Evolutionary conservation across 164 flowering plant species (phyloP), one percentile per base, ranked within the genome.

Genomic region (Warburgia ugandensis): DNA sequence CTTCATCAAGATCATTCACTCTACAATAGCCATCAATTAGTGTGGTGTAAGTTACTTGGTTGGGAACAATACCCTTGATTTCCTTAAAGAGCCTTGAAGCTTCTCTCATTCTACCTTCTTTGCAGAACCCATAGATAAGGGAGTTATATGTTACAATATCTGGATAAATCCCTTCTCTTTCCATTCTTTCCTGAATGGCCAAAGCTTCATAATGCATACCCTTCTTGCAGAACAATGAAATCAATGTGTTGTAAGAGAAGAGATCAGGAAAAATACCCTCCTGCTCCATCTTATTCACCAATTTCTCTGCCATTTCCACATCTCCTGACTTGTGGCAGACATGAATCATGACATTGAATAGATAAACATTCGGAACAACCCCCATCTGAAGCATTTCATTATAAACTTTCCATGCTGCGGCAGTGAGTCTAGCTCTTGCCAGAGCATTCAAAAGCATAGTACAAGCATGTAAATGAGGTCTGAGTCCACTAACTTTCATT

Each of bases 161-260:
- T 30, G 86, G 86, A 63, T 29, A 22, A n/a, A 85, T 58, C 16
- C 86, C 81, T 29, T 61, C 69, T 50, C 74, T 74, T 52, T 74
- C 79, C 96, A 92, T 92, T 58, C 79, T 68, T 55, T 87, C 80
- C 56, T 78, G 94, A 60, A 83, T 64, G 11, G 45, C 65, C 51
- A 85, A 62, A 39, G 95, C 98, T 67, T 85, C 86, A 63, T 92
- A 88, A 50, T 92, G 94, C 96, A 83, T 80, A 38, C 91, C 80
- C 54, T 73, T 77, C 68, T 77, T 88, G 66, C 83, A 81, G 59
- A 81, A 86, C 64, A 85, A 56, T 7, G 88, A 73, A 9, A 92
- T 85, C 74, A 92, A 49, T 6, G 97, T 81, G 39, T 89, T 89
- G 55, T 70, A 82, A 9, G 95, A 73, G 64, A 78, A 76, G 38